phyloP scores from a whole-genome alignment of 208 protist genomes.

The Wallacemonas collosoma region DNA sequence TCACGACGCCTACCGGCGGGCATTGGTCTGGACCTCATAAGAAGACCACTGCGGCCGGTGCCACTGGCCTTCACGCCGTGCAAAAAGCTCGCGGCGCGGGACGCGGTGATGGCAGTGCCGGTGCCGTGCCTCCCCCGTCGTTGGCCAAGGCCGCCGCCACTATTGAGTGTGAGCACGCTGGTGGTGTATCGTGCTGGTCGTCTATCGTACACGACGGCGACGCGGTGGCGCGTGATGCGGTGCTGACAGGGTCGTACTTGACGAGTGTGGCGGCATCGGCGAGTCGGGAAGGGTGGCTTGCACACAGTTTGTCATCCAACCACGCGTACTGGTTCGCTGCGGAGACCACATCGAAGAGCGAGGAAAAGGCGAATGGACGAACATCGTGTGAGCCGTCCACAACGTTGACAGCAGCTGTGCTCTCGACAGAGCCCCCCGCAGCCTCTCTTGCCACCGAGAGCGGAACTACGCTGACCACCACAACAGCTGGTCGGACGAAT shows the following conservation, averaged over 20 bases:
- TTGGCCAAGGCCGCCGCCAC: constrained; percentile 14
- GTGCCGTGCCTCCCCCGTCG: constrained; percentile 11
- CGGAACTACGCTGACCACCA: too few species aligned
- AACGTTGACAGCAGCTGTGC: background rate
- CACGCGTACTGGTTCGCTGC: constrained; percentile 9
- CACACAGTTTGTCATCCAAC: constrained; percentile 16
- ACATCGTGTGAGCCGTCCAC: too few species aligned
- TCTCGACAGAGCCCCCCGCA: background rate
- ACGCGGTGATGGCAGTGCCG: background rate
- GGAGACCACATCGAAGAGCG: too few species aligned
- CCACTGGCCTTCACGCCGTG: background rate
- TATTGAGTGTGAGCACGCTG: constrained; percentile 16
- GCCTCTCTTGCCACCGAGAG: too few species aligned
- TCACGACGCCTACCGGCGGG: background rate
- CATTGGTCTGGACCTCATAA: constrained; percentile 1
- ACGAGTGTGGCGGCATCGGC: constrained; percentile 39
- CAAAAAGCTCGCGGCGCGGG: background rate
- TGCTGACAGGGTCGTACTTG: constrained; percentile 51
- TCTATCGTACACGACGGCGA: constrained; percentile 45
- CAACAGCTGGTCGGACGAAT: too few species aligned
- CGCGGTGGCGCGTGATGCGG: constrained; percentile 51
- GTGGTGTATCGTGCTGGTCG: constrained; percentile 62
- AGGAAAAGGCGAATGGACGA: too few species aligned
- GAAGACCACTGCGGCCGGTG: background rate
- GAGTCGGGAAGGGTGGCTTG: constrained; percentile 42